Conservation (phyloP, 2,329 filamentous ascomycete species). For the Tolypocladium ovalisporum region DNA sequence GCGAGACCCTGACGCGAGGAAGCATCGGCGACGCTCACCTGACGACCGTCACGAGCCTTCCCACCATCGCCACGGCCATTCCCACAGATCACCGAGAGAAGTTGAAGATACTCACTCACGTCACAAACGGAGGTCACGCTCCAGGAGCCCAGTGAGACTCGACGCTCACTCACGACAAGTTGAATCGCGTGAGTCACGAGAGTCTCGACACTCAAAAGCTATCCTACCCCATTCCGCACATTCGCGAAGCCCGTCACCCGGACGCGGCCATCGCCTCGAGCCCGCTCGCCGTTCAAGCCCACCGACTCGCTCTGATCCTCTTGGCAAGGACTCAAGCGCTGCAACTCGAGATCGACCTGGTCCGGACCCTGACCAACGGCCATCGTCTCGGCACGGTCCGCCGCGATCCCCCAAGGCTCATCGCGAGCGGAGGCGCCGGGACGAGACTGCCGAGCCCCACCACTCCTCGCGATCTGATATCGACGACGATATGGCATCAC, state of each 20-base stretch:
- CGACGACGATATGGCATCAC: constrained; percentile 38
- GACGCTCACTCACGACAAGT: background rate
- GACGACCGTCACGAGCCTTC: constrained; percentile 19
- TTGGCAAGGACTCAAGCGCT: constrained; percentile 8
- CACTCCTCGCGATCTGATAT: constrained; percentile 37
- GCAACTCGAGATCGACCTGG: constrained; percentile 6
- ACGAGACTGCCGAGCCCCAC: constrained; percentile 16
- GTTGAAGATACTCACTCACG: constrained; percentile 9
- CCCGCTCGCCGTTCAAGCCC: constrained; percentile 5
- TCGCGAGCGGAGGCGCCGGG: constrained; percentile 17
- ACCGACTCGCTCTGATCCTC: constrained; percentile 12
- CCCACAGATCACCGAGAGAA: constrained; percentile 16
- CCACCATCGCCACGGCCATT: constrained; percentile 17
- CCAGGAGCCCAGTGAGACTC: constrained; percentile 13
- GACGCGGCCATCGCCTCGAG: constrained; percentile 1
- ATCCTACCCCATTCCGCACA: constrained; percentile 2
- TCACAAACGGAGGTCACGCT: constrained; percentile 11
- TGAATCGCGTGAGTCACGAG: constrained; percentile 7
- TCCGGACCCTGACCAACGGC: constrained; percentile 10
- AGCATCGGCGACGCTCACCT: constrained; percentile 20
- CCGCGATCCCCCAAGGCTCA: constrained; percentile 16
- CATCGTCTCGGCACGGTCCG: constrained; percentile 10
- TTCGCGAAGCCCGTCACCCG: constrained; percentile 5
- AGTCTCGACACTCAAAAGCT: constrained; percentile 11
- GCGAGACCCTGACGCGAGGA: constrained; percentile 21